phyloP scores from a whole-genome alignment of 441 rosid genomes.

The Arabidopsis lyrata region DNA sequence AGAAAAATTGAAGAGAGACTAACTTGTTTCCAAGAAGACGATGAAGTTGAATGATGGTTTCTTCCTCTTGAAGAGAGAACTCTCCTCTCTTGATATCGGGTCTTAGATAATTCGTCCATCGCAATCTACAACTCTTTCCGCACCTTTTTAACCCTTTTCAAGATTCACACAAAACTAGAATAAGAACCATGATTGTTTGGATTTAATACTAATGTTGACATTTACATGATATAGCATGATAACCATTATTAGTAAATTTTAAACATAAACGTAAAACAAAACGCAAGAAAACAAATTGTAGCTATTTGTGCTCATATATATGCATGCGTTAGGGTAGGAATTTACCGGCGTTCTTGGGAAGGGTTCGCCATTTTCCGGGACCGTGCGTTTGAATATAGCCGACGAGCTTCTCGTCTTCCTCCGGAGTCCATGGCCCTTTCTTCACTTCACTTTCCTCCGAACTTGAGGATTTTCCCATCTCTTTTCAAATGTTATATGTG shows the following conservation, averaged over 20 bases:
- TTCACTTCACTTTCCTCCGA: conserved; percentile 58
- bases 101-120: conserved; percentile 74
- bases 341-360: conserved; percentile 70
- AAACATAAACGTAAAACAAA: conserved; percentile 7
- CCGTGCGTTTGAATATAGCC: conserved; percentile 62
- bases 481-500: conserved; percentile 9
- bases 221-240: background rate
- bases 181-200: background rate
- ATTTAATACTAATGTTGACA: conserved; percentile 6
- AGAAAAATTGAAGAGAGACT: conserved; percentile 27
- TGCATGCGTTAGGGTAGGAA: background rate
- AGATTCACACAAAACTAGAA: conserved; percentile 11
- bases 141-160: conserved; percentile 65
- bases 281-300: conserved; percentile 22
- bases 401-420: conserved; percentile 66
- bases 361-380: conserved; percentile 66
- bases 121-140: conserved; percentile 73
- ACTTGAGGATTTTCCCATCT: conserved; percentile 53
- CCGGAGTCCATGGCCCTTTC: conserved; percentile 76
- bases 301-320: background rate
- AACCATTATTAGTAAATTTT: background rate
- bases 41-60: conserved; percentile 63
- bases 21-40: conserved; percentile 70
- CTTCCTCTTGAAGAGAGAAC: conserved; percentile 68
- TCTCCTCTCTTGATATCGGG: conserved; percentile 76